Conservation (phyloP, 2,329 filamentous ascomycete species). For the Apiospora arundinis region DNA sequence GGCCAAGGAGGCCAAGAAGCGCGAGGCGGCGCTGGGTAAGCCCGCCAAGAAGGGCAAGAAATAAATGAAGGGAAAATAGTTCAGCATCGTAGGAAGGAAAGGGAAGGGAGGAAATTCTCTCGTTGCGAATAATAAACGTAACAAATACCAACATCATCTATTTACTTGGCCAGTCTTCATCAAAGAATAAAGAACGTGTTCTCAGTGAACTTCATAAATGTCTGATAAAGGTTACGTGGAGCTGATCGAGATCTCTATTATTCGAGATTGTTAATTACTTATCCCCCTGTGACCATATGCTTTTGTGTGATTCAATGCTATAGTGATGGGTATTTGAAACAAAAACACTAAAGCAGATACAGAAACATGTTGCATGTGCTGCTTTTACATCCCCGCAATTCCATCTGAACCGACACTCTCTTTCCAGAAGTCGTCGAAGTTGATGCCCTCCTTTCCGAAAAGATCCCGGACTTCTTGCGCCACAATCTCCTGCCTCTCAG, state of each 20-base stretch:
- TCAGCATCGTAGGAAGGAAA: too few species aligned
- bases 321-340: background rate
- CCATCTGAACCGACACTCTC: conserved; percentile 57
- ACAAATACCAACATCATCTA: background rate
- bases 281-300: background rate
- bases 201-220: background rate
- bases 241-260: background rate
- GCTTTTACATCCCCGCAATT: conserved; percentile 20
- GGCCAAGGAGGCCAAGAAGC: conserved; percentile 61
- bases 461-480: conserved; percentile 77
- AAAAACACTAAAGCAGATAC: background rate
- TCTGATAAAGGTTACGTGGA: background rate
- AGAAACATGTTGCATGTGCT: background rate
- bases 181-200: background rate
- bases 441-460: conserved; percentile 76
- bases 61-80: conserved; percentile 38
- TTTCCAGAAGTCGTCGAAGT: conserved; percentile 82
- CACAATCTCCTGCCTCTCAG: conserved; percentile 73
- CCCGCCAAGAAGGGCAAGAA: conserved; percentile 50
- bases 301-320: background rate
- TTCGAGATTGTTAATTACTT: too few species aligned
- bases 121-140: background rate
- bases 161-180: background rate
- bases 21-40: conserved; percentile 57
- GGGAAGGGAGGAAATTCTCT: background rate